A percentile compares a stretch with the other conserved stretches of the same genome.
Evolutionary conservation across 768 basidiomycete species (phyloP).

Genomic region (Suillus variegatus): DNA sequence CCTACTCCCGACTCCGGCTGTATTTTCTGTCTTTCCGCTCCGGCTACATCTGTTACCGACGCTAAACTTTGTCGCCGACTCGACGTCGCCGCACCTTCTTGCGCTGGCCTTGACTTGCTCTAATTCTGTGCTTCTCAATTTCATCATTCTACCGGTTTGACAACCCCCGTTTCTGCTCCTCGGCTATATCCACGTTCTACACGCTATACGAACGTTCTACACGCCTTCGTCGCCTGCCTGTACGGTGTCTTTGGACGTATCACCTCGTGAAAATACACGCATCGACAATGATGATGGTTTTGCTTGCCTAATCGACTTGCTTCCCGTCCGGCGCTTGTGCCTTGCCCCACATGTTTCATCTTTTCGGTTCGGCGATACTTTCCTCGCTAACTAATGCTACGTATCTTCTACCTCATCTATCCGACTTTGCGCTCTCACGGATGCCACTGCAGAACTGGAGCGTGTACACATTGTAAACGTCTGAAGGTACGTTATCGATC

Average conservation of each 20-base stretch:
- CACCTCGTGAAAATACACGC: constrained; percentile 11
- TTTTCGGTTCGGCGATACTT: constrained; percentile 19
- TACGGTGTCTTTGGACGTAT: constrained; percentile 2
- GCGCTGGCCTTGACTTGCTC: not conserved
- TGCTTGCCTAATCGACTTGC: constrained; percentile 5
- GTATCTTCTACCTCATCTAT: constrained; percentile 7
- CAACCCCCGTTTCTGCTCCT: not conserved
- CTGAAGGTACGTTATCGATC: constrained; percentile 63
- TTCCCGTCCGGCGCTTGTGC: constrained; percentile 5
- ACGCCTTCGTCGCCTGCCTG: constrained; percentile 12
- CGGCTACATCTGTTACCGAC: not conserved
- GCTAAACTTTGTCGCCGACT: not conserved
- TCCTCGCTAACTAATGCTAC: constrained; percentile 12
- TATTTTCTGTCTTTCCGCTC: not conserved
- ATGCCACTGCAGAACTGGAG: constrained; percentile 59
- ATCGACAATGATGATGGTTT: constrained; percentile 2
- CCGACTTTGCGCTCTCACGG: constrained; percentile 11
- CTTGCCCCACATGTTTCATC: not conserved
- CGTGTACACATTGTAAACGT: constrained; percentile 85
- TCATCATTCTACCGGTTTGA: not conserved
- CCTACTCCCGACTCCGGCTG: constrained; percentile 1
- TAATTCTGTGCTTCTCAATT: not conserved
- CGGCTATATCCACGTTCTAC: not conserved
- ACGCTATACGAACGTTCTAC: not conserved
- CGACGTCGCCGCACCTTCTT: not conserved